Conservation (phyloP, 495 filamentous ascomycete genomes). For the Aspergillus hancockii region DNA sequence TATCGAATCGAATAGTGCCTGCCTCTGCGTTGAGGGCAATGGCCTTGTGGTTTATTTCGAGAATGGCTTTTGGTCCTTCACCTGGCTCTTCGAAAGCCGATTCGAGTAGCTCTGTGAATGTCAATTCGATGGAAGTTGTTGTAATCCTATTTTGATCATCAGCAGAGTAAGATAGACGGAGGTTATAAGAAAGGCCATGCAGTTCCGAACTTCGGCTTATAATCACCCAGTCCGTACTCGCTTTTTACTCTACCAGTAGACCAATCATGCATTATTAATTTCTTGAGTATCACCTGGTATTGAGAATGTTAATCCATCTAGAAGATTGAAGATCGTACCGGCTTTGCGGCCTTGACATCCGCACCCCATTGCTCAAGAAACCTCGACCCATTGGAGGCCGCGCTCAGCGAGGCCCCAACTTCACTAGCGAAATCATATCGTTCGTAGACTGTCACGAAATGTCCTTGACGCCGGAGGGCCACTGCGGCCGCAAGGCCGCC, state of each 20-base stretch:
- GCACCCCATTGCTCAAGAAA: constrained; percentile 34
- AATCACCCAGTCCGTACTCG: constrained; percentile 29
- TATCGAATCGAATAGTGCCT: constrained; percentile 25
- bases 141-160: constrained; percentile 21
- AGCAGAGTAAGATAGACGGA: background rate
- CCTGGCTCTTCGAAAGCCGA: constrained; percentile 27
- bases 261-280: constrained; percentile 36
- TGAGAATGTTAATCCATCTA: background rate
- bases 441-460: constrained; percentile 46
- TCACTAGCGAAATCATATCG: constrained; percentile 33
- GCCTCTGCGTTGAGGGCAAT: constrained; percentile 20
- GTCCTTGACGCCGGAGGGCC: constrained; percentile 51
- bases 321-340: constrained; percentile 14
- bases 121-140: constrained; percentile 36
- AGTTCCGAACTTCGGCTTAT: constrained; percentile 30
- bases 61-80: constrained; percentile 17
- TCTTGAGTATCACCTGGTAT: constrained; percentile 29
- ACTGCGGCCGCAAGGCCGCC: constrained; percentile 55
- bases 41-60: constrained; percentile 31
- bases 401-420: constrained; percentile 31
- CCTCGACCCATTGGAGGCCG: constrained; percentile 27
- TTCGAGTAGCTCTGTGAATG: constrained; percentile 31
- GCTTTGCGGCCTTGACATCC: constrained; percentile 29
- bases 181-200: constrained; percentile 8
- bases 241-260: constrained; percentile 25